Percentiles rank a stretch among this genome's conserved stretches.
These are phyloP conservation scores for Skeletonema marinoi DNA, from an alignment of 108 stramenopile species.

Conservation along the genomic window DNA sequence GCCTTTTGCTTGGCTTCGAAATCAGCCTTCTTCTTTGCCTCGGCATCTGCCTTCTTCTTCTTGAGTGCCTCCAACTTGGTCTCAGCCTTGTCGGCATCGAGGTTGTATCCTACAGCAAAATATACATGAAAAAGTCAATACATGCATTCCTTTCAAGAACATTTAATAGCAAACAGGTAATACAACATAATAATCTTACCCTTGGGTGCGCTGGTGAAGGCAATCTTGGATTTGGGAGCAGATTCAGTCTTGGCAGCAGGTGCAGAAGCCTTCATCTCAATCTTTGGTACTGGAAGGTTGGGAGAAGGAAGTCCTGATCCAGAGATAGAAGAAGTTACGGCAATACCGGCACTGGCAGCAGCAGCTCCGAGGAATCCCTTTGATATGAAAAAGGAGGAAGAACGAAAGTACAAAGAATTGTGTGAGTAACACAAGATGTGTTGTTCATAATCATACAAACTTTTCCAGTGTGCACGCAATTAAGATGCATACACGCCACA, in stretches of 20 bases:
- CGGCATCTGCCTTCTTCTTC: slow-evolving; percentile 17
- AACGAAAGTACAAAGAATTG: not conserved
- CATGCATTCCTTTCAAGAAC: not conserved
- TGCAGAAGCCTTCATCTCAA: slow-evolving; percentile 9
- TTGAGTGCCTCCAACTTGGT: slow-evolving; percentile 7
- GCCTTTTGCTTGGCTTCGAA: slow-evolving; percentile 16
- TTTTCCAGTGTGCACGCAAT: not conserved
- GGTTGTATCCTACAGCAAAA: slow-evolving; percentile 7
- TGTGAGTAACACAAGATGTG: not conserved
- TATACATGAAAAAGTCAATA: not conserved
- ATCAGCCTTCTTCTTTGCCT: slow-evolving; percentile 31
- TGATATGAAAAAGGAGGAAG: slow-evolving; percentile 8
- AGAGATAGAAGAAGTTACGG: slow-evolving; percentile 56
- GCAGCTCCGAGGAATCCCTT: slow-evolving; percentile 78
- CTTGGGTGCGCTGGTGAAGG: slow-evolving; percentile 43
- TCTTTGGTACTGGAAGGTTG: slow-evolving; percentile 31
- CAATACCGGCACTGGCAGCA: slow-evolving; percentile 60
- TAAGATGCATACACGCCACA: not conserved
- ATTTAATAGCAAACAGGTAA: slow-evolving; percentile 8
- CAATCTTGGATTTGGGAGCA: slow-evolving; percentile 28
- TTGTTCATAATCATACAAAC: not conserved
- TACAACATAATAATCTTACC: slow-evolving; percentile 47
- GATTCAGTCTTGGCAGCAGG: slow-evolving; percentile 44
- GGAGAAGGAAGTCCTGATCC: slow-evolving; percentile 32
- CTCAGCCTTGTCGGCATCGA: not conserved